Evolutionary conservation across 169 alveolate genomes (phyloP).

Genomic region (Condylostoma magnum): DNA sequence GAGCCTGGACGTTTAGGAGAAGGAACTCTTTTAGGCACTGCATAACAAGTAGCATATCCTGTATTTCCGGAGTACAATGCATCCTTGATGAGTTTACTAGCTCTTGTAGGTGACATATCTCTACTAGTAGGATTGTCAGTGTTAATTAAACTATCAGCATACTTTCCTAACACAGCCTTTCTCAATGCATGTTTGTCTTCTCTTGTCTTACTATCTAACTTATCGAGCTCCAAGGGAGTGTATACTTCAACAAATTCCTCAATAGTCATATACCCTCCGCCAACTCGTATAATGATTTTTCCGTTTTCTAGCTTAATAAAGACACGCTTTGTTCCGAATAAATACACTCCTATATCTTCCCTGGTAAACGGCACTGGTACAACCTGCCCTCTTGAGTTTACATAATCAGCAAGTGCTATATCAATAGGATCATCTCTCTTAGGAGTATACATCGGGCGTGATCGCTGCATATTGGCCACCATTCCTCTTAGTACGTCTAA

Average conservation of each 20-base stretch:
- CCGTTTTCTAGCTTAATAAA: constrained; percentile 59
- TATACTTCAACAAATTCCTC: constrained; percentile 61
- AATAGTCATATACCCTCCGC: constrained; percentile 64
- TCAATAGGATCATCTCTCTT: constrained; percentile 48
- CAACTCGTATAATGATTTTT: constrained; percentile 55
- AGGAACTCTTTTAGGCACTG: constrained; percentile 13
- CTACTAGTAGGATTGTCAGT: background rate
- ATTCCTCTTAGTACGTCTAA: constrained; percentile 33
- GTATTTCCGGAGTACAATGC: constrained; percentile 10
- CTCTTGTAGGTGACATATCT: constrained; percentile 23
- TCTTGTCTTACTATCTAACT: constrained; percentile 20
- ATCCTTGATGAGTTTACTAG: constrained; percentile 17
- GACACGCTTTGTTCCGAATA: constrained; percentile 56
- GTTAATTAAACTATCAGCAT: constrained; percentile 2
- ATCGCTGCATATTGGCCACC: constrained; percentile 31
- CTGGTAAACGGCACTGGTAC: constrained; percentile 5
- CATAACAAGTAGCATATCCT: constrained; percentile 11
- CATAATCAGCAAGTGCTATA: constrained; percentile 25
- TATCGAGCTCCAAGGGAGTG: constrained; percentile 49
- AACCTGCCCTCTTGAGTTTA: background rate
- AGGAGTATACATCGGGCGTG: constrained; percentile 39
- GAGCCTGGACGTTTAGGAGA: too few relatives aligned
- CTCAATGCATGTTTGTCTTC: constrained; percentile 9
- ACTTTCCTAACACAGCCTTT: background rate
- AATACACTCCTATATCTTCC: constrained; percentile 31